phyloP scores from a whole-genome alignment of 148 eudicot species.

The Chenopodium quinoa region DNA sequence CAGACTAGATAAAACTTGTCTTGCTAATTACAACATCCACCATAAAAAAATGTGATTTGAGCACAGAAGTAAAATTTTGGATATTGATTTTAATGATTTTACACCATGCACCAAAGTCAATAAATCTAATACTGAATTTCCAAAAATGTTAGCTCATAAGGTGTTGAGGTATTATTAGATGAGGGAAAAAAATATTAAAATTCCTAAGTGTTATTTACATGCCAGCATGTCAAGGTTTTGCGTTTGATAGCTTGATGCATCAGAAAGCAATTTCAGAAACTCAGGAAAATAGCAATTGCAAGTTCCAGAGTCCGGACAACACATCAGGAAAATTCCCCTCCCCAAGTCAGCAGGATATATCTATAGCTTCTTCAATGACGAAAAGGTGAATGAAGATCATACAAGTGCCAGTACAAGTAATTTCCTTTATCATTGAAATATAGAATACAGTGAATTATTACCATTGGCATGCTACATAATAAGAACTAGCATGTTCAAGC shows the following conservation, averaged over 20 bases:
- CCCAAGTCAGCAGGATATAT: no score
- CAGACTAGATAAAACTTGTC: not conserved
- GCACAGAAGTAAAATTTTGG: not conserved
- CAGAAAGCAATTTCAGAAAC: not conserved
- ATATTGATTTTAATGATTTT: not conserved
- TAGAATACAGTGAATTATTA: not conserved
- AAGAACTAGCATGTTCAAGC: not conserved
- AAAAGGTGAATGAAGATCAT: no score
- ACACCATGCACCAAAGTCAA: slow-evolving; percentile 1
- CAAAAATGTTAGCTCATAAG: not conserved
- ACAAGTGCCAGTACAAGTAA: not conserved
- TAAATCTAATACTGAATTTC: not conserved
- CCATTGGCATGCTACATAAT: not conserved
- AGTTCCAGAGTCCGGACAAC: no score
- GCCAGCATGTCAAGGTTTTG: not conserved
- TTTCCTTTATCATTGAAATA: no score
- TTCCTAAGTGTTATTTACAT: not conserved
- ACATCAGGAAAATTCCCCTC: no score
- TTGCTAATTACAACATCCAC: not conserved
- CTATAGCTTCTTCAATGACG: no score
- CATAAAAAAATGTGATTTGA: not conserved
- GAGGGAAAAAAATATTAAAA: no score
- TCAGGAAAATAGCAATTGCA: no score
- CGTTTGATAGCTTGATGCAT: not conserved
- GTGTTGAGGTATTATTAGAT: not conserved